Percentiles rank a stretch among this genome's conserved stretches.
These are phyloP conservation scores for Neofusicoccum parvum DNA, from an alignment of 2,329 filamentous ascomycete genomes.

Conservation along the genomic window DNA sequence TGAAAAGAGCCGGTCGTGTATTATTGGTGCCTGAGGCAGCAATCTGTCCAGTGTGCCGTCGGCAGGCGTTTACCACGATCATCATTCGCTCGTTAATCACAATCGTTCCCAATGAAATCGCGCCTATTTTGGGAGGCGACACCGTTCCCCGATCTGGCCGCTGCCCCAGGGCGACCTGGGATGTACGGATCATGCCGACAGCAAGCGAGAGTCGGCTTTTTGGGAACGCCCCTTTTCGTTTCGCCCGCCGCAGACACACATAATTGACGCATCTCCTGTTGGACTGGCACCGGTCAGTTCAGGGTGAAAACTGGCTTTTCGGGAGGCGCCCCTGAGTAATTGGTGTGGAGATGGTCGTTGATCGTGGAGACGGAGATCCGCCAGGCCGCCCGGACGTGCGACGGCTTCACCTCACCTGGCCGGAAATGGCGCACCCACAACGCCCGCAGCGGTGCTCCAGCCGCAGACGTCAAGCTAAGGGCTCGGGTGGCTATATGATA, in stretches of 20 bases:
- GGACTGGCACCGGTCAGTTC: neutral
- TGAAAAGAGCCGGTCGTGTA: neutral
- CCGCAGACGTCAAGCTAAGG: neutral
- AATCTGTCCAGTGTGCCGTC: neutral
- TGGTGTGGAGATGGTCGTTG: constrained; percentile 15
- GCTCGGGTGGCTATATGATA: neutral
- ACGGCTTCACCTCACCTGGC: neutral
- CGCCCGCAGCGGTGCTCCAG: neutral
- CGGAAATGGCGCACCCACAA: constrained; percentile 6
- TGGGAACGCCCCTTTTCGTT: neutral
- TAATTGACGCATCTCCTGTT: neutral
- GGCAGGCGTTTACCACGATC: neutral
- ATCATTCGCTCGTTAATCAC: constrained; percentile 3
- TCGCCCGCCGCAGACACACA: neutral
- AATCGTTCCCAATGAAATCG: neutral
- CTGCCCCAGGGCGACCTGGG: neutral
- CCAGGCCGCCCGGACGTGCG: neutral
- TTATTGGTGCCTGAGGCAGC: neutral
- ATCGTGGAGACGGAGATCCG: constrained; percentile 5
- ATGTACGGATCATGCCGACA: constrained; percentile 3
- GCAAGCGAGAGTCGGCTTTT: neutral
- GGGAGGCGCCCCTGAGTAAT: constrained; percentile 12
- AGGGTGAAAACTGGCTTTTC: constrained; percentile 12
- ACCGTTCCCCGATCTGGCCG: neutral
- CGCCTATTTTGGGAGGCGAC: neutral